These are phyloP conservation scores for Colletotrichum sublineola DNA, from an alignment of 2,329 filamentous ascomycete species.

Conservation along the genomic window DNA sequence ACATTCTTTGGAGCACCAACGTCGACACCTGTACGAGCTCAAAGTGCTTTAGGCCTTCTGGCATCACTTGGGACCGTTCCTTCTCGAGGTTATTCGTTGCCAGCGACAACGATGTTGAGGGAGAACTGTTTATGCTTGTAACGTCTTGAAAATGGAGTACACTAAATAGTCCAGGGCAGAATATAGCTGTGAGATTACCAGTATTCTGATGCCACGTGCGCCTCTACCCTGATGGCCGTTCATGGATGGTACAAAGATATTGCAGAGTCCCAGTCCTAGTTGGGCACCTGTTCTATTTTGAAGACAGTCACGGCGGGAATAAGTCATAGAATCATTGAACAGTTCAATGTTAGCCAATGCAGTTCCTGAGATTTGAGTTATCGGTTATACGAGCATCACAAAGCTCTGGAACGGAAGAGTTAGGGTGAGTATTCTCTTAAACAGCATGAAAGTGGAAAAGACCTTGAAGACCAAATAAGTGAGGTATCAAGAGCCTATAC, in stretches of 20 bases:
- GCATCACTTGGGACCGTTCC: constrained; percentile 44
- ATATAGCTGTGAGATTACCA: too few relatives aligned
- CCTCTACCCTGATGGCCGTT: too few relatives aligned
- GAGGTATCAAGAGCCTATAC: constrained; percentile 55
- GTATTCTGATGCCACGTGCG: too few relatives aligned
- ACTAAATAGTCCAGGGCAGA: background rate
- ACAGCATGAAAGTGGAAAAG: constrained; percentile 53
- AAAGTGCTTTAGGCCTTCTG: constrained; percentile 46
- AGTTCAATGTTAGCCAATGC: background rate
- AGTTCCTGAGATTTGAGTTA: too few relatives aligned
- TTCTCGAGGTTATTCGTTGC: constrained; percentile 46
- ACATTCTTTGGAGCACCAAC: constrained; percentile 52
- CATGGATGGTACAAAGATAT: too few relatives aligned
- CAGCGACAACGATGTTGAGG: constrained; percentile 45
- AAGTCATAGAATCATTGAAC: rapidly evolving
- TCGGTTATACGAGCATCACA: constrained; percentile 11
- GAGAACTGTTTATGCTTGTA: constrained; percentile 45
- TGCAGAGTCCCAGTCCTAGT: background rate
- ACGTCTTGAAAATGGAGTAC: constrained; percentile 2
- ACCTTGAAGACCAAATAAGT: constrained; percentile 58
- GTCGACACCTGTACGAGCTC: constrained; percentile 48
- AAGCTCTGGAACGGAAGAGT: constrained; percentile 52
- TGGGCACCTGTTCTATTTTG: background rate
- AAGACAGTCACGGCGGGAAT: background rate
- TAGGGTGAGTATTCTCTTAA: constrained; percentile 52